A percentile compares a stretch with the other conserved stretches of the same genome.
These are phyloP conservation scores for Pestalotiopsis sp. DNA, from an alignment of 2,329 filamentous ascomycete species.

Conservation along the genomic window DNA sequence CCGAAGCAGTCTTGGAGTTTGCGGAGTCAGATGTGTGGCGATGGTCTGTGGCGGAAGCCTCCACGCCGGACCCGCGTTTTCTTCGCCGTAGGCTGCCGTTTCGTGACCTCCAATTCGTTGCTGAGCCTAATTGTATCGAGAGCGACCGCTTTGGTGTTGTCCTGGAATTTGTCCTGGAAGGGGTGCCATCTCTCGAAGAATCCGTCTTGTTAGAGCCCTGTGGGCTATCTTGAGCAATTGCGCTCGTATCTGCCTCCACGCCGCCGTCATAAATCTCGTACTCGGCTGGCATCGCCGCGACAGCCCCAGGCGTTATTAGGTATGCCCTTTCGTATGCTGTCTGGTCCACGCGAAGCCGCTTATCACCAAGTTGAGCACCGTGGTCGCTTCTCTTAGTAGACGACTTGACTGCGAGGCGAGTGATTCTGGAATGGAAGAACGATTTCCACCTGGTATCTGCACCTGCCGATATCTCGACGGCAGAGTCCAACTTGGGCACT, in stretches of 20 bases:
- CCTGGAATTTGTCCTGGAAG: slow-evolving; percentile 36
- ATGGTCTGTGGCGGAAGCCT: slow-evolving; percentile 45
- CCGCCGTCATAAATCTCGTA: slow-evolving; percentile 11
- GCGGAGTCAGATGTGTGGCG: slow-evolving; percentile 58
- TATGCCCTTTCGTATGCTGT: slow-evolving; percentile 36
- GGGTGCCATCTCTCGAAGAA: slow-evolving; percentile 39
- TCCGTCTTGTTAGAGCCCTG: slow-evolving; percentile 26
- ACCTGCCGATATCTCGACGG: slow-evolving; percentile 11
- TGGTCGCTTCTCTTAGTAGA: slow-evolving; percentile 30
- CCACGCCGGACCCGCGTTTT: slow-evolving; percentile 45
- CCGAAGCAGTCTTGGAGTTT: slow-evolving; percentile 30
- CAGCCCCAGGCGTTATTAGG: slow-evolving; percentile 37
- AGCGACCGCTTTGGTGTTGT: slow-evolving; percentile 51
- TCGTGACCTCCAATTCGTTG: slow-evolving; percentile 59
- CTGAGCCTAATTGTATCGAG: slow-evolving; percentile 63
- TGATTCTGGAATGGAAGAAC: slow-evolving; percentile 55
- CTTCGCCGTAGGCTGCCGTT: slow-evolving; percentile 59
- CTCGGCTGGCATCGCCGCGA: slow-evolving; percentile 24
- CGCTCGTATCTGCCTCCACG: slow-evolving; percentile 18
- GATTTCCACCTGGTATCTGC: slow-evolving; percentile 51
- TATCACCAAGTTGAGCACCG: slow-evolving; percentile 25
- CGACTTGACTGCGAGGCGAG: slow-evolving; percentile 21
- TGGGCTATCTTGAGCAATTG: slow-evolving; percentile 26
- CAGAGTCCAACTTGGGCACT: slow-evolving; percentile 18
- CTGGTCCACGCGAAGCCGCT: slow-evolving; percentile 36